Evolutionary conservation across 2,329 filamentous ascomycete species (phyloP).

Genomic region (Diaporthe sp.): DNA sequence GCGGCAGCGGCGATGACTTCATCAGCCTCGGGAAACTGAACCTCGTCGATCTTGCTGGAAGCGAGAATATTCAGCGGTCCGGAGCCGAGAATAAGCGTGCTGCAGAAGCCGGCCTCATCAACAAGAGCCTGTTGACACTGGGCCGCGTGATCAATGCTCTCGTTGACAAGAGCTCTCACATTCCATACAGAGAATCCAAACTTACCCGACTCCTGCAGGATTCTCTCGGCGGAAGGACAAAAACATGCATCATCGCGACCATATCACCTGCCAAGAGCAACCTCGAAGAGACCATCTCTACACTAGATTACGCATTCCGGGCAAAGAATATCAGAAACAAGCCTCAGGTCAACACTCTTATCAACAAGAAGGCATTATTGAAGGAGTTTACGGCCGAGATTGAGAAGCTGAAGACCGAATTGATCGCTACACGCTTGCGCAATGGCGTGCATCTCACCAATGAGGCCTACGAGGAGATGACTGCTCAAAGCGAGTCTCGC

Average conservation of each 20-base stretch:
- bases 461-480: slow-evolving; percentile 91
- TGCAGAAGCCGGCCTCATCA: slow-evolving; percentile 94
- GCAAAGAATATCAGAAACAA: slow-evolving; percentile 99
- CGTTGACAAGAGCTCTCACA: slow-evolving; percentile 89
- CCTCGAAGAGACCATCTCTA: slow-evolving; percentile 97
- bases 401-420: slow-evolving; percentile 91
- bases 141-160: slow-evolving; percentile 97
- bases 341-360: slow-evolving; percentile 90
- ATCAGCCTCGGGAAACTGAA: slow-evolving; percentile 94
- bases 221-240: slow-evolving; percentile 92
- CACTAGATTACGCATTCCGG: slow-evolving; percentile 95
- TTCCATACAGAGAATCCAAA: slow-evolving; percentile 94
- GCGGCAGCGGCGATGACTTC: slow-evolving; percentile 88
- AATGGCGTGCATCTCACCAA: slow-evolving; percentile 95
- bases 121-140: slow-evolving; percentile 94
- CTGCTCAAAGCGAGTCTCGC: slow-evolving; percentile 89
- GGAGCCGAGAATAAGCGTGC: slow-evolving; percentile 98
- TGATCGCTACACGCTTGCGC: slow-evolving; percentile 90
- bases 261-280: slow-evolving; percentile 95
- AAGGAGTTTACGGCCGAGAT: slow-evolving; percentile 93
- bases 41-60: slow-evolving; percentile 94
- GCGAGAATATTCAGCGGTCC: slow-evolving; percentile 96
- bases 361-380: slow-evolving; percentile 93
- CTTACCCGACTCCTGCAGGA: slow-evolving; percentile 95
- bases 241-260: slow-evolving; percentile 98